Base-by-base conservation (phyloP, 352 stramenopile species). In the Phytophthora pisi region DNA sequence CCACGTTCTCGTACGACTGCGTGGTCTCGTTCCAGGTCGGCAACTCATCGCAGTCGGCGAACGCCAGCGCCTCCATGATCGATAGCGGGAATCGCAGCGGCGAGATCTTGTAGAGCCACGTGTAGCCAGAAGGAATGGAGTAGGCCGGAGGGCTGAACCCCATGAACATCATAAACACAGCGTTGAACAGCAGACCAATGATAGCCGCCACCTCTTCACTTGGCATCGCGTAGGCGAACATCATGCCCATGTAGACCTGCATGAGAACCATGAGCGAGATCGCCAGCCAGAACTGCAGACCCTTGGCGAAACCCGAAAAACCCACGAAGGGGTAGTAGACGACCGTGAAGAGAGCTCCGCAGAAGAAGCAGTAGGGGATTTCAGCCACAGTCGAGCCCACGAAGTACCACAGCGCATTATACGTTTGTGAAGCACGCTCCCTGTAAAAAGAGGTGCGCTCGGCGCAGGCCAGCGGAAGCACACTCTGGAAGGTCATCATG, bases 361-460 rank as follows among this genome's bases (percentile, higher is more conserved):
- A 67, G 16, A 74, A 36, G 55, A 88, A 74, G 13, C 81, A 72
- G 65, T 86, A 88, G 20, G 81, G 81, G 18, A 90, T 77, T 75
- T 98, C 93, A 30, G 71, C 47, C 11, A 79, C 26, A 23, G 60
- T 71, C 31, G 53, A 64, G 8, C 86, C 77, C 10, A 94, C 23
- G 28, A 74, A 77, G 61, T 97, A 89, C 50, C 83, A 78, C 18
- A 74, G 62, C 20, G 82, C 62, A 49, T 83, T 75, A 63, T 98
- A 98, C 64, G 94, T 96, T 55, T 87, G 63, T 4, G 86, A 78
- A 24, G 84, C 81, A n/a, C 92, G 87, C 64, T 97, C 90, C 3
- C 89, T 70, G 80, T 97, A 97, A 64, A 66, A 66, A 42, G 60
- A 77, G 34, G 57, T 47, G 23, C 58, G 77, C 61, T 97, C 87